phyloP scores from a whole-genome alignment of 495 filamentous ascomycete genomes.

The Penicillium goetzii region DNA sequence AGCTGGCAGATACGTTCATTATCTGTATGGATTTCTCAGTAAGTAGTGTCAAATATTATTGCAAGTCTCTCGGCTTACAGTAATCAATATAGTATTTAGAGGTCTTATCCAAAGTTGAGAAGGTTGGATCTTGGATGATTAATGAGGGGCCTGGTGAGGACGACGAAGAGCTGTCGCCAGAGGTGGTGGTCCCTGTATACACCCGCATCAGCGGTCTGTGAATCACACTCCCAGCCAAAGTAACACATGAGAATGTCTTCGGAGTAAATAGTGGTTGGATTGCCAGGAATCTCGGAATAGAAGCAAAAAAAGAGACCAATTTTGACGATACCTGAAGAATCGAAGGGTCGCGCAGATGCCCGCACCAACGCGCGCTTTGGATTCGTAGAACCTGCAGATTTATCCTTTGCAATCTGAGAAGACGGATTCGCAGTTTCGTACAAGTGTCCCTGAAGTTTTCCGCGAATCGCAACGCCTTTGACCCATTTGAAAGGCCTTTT shows the following conservation, averaged over 20 bases:
- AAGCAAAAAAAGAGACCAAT: not conserved
- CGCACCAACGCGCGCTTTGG: slow-evolving; percentile 3
- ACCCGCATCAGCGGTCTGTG: not conserved
- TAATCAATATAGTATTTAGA: slow-evolving; percentile 55
- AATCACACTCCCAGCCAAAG: not conserved
- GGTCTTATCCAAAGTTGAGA: slow-evolving; percentile 35
- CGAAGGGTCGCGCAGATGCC: not conserved
- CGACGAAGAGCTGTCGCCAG: not conserved
- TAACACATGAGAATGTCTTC: no score
- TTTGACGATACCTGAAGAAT: not conserved
- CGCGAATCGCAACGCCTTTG: slow-evolving; percentile 46
- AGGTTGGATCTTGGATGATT: slow-evolving; percentile 41
- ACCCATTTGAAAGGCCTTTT: slow-evolving; percentile 54
- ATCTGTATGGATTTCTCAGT: slow-evolving; percentile 38
- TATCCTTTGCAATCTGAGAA: not conserved
- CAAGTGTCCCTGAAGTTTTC: slow-evolving; percentile 38
- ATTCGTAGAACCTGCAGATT: not conserved
- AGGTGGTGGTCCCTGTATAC: not conserved
- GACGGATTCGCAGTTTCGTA: slow-evolving; percentile 18
- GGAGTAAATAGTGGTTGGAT: no score
- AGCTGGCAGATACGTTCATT: slow-evolving; percentile 56
- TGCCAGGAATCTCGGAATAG: no score
- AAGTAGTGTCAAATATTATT: not conserved
- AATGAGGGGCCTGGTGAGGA: slow-evolving; percentile 12
- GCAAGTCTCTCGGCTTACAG: slow-evolving; percentile 33